Evolutionary conservation across 805 yeast species (phyloP).

Genomic region (Candida peoriensis): DNA sequence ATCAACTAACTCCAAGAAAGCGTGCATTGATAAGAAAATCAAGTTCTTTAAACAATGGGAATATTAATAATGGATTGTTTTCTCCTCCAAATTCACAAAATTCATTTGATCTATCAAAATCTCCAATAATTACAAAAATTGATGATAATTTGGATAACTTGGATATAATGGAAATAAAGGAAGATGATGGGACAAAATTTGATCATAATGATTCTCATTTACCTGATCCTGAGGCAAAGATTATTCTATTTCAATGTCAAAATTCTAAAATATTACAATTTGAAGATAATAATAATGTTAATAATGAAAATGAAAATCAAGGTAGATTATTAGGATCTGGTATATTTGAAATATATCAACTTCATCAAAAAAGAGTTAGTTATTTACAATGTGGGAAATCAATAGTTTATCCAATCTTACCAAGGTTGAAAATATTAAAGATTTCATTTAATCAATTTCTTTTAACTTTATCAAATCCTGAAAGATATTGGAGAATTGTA

Average conservation of each 20-base stretch:
- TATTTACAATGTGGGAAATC: constrained; percentile 55
- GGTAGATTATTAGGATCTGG: constrained; percentile 61
- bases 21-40: constrained; percentile 19
- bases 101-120: constrained; percentile 1
- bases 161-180: not conserved
- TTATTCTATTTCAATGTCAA: constrained; percentile 14
- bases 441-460: constrained; percentile 44
- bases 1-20: constrained; percentile 18
- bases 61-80: constrained; percentile 2
- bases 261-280: constrained; percentile 22
- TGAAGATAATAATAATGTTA: constrained; percentile 14
- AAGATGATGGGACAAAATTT: not conserved
- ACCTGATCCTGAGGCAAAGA: constrained; percentile 15
- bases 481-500: constrained; percentile 63
- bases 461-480: constrained; percentile 67
- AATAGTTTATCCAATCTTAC: constrained; percentile 70
- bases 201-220: not conserved
- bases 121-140: constrained; percentile 1
- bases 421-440: constrained; percentile 54
- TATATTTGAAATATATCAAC: constrained; percentile 50
- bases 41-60: too few species aligned
- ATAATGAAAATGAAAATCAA: constrained; percentile 10
- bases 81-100: constrained; percentile 3
- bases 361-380: constrained; percentile 52
- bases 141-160: constrained; percentile 1